Conservation (phyloP, 1,284 basidiomycete genomes). For the Trichosporon sp. region DNA sequence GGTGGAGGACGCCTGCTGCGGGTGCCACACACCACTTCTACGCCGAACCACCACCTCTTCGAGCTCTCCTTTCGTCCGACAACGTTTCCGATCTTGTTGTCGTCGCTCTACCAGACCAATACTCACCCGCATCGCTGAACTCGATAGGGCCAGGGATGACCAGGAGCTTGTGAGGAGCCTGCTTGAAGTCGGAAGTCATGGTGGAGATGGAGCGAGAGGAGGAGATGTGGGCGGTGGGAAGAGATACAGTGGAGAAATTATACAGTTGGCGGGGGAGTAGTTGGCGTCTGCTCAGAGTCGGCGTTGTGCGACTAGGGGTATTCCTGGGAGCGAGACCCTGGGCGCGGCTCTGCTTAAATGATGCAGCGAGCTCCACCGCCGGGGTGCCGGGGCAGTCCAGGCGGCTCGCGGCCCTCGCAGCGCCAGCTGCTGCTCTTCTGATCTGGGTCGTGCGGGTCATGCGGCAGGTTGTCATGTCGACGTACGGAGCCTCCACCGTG, state of each 20-base stretch:
- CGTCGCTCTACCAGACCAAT: no score
- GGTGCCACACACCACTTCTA: not conserved
- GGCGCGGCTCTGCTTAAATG: not conserved
- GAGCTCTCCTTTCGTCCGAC: not conserved
- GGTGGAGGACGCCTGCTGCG: not conserved
- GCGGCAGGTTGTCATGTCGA: not conserved
- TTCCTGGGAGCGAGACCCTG: not conserved
- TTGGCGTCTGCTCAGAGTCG: not conserved
- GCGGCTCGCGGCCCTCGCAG: not conserved
- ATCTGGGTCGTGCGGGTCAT: not conserved
- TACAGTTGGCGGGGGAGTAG: not conserved
- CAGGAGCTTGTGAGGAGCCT: constrained; percentile 49
- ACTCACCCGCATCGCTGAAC: constrained; percentile 30
- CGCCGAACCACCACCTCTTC: not conserved
- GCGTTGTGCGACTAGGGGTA: constrained; percentile 2
- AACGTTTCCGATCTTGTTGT: not conserved
- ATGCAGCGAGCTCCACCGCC: not conserved
- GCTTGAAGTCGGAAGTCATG: constrained; percentile 32
- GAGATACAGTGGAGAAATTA: not conserved
- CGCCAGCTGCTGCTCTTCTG: not conserved
- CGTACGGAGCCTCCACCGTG: not conserved
- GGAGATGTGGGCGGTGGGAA: not conserved
- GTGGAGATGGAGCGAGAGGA: constrained; percentile 1
- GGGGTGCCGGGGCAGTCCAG: not conserved
- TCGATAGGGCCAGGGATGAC: constrained; percentile 52